Conservation (phyloP, 1,139 yeast genomes). For the Suhomyces kunorum region DNA sequence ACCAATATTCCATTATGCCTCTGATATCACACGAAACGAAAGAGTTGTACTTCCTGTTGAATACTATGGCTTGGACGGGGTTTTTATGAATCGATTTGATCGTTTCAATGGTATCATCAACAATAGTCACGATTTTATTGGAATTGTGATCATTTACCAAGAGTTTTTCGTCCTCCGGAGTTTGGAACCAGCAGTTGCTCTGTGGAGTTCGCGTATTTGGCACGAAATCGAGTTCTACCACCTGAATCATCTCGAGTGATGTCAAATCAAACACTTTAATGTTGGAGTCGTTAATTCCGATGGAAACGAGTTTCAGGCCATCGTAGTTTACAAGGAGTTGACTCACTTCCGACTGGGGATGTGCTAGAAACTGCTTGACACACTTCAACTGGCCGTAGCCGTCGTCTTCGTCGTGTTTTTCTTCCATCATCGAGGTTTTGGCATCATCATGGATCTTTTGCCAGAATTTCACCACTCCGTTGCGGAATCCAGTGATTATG, state of each 20-base stretch:
- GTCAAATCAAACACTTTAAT: conserved; percentile 42
- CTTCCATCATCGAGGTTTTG: conserved; percentile 2
- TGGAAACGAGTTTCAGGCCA: conserved; percentile 31
- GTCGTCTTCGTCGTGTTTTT: too few relatives aligned
- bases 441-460: conserved; percentile 14
- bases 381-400: conserved; percentile 30
- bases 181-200: conserved; percentile 24
- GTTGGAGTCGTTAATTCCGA: conserved; percentile 29
- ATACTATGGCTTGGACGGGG: conserved; percentile 30
- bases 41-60: conserved; percentile 30
- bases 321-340: conserved; percentile 18
- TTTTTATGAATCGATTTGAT: conserved; percentile 28
- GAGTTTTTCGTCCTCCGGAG: conserved; percentile 17
- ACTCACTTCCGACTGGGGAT: conserved; percentile 19
- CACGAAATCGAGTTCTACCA: conserved; percentile 24
- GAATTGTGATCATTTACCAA: conserved; percentile 26
- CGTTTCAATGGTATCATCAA: conserved; percentile 19
- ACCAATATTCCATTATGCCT: conserved; percentile 52
- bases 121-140: conserved; percentile 21
- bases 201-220: conserved; percentile 20
- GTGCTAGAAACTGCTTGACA: conserved; percentile 39
- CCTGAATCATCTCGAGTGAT: conserved; percentile 44
- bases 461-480: conserved; percentile 49
- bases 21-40: conserved; percentile 39
- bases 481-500: conserved; percentile 37